Percentiles rank a stretch among this genome's conserved stretches.
These are phyloP conservation scores for Plasmodium fragile DNA, from an alignment of 169 alveolate genomes.

Conservation along the genomic window DNA sequence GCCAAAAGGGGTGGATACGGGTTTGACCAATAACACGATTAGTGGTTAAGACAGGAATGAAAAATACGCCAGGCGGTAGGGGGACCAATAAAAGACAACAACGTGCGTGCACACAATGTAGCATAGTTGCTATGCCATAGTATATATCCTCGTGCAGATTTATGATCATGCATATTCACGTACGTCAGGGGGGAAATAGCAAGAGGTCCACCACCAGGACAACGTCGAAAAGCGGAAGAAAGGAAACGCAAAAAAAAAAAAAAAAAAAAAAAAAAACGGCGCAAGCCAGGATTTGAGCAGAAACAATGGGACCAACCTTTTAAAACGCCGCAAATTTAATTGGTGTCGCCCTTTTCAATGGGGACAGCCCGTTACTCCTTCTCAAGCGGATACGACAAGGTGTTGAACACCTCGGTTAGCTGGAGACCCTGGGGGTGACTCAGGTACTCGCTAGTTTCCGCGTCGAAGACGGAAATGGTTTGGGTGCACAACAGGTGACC, in stretches of 20 bases:
- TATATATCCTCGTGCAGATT: neutral
- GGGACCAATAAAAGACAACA: neutral
- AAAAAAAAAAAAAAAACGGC: neutral
- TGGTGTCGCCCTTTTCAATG: neutral
- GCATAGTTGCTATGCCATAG: neutral
- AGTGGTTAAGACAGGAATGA: neutral
- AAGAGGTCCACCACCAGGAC: neutral
- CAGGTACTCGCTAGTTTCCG: conserved; percentile 71
- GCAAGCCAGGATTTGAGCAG: neutral
- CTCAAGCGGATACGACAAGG: conserved; percentile 50
- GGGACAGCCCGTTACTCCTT: conserved; percentile 24
- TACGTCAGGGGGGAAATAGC: neutral
- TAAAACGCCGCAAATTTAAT: neutral
- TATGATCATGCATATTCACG: neutral
- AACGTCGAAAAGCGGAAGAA: neutral
- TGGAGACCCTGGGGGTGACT: conserved; percentile 74
- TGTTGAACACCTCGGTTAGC: conserved; percentile 43
- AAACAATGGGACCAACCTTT: neutral
- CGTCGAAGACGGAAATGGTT: conserved; percentile 69
- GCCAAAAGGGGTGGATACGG: neutral
- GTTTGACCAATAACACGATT: neutral
- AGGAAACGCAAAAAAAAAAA: neutral
- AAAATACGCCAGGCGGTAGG: neutral
- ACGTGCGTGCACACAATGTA: neutral
- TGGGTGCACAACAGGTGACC: conserved; percentile 55